phyloP scores from a whole-genome alignment of 345 rosid species.

The Ailanthus altissimus region DNA sequence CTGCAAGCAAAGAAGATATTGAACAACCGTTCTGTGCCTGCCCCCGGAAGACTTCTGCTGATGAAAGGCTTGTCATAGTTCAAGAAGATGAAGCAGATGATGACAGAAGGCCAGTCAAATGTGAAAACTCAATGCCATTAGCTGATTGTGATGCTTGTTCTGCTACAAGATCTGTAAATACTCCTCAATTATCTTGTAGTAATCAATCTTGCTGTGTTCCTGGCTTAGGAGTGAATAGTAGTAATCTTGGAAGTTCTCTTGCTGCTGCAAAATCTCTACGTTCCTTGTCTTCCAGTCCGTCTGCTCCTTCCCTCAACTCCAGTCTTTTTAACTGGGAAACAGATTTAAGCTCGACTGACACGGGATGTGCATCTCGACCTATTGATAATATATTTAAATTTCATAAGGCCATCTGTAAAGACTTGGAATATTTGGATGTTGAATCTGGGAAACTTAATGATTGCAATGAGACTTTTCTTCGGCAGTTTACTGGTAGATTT shows the following conservation, averaged over 20 bases:
- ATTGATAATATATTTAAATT: conserved; percentile 66
- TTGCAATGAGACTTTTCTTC: conserved; percentile 46
- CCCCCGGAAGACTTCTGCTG: conserved; percentile 20
- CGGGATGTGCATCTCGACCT: conserved; percentile 41
- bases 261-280: conserved; percentile 54
- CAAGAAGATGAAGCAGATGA: conserved; percentile 33
- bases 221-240: conserved; percentile 50
- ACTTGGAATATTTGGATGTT: conserved; percentile 61
- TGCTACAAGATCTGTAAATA: conserved; percentile 19
- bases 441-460: conserved; percentile 62
- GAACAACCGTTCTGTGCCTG: conserved; percentile 27
- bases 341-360: conserved; percentile 39
- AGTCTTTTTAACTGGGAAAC: conserved; percentile 65
- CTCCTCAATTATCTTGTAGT: conserved; percentile 28
- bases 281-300: conserved; percentile 44
- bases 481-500: conserved; percentile 65
- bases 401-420: conserved; percentile 64
- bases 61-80: conserved; percentile 24
- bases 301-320: conserved; percentile 60
- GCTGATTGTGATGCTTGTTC: conserved; percentile 31
- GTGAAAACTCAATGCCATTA: conserved; percentile 26
- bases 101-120: conserved; percentile 36
- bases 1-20: conserved; percentile 26
- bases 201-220: conserved; percentile 56
- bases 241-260: conserved; percentile 52